A percentile compares a stretch with the other conserved stretches of the same genome.
These are phyloP conservation scores for Urtica urens DNA, from an alignment of 306 rosid genomes.

Conservation along the genomic window DNA sequence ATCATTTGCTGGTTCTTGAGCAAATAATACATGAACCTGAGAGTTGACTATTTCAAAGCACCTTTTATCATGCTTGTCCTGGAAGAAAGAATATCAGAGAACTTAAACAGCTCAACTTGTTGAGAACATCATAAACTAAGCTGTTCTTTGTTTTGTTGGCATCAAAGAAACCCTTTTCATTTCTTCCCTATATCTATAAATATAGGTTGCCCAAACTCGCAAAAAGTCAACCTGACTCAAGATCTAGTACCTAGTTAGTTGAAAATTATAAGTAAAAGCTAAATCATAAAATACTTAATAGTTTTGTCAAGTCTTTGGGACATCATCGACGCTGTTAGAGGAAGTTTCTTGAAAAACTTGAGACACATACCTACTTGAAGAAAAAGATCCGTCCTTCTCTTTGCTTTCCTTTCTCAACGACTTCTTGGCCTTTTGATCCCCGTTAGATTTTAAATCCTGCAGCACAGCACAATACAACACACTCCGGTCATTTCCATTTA, in stretches of 20 bases:
- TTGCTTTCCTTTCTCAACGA: conserved; percentile 44
- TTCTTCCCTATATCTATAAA: neutral
- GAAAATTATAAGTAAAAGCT: conserved; percentile 11
- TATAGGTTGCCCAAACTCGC: conserved; percentile 5
- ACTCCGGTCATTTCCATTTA: neutral
- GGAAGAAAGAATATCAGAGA: conserved; percentile 5
- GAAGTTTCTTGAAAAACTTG: conserved; percentile 68
- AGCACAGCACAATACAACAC: conserved; percentile 2
- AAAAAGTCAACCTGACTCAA: neutral
- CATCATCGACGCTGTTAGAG: conserved; percentile 54
- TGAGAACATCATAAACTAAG: neutral
- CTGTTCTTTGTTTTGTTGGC: neutral
- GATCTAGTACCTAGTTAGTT: conserved; percentile 3
- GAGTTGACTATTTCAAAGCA: neutral
- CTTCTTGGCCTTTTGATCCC: conserved; percentile 53
- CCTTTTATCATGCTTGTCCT: conserved; percentile 2
- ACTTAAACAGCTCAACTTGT: neutral
- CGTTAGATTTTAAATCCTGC: conserved; percentile 46
- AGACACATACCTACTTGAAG: conserved; percentile 57
- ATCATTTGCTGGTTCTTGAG: neutral
- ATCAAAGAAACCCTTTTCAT: conserved; percentile 1
- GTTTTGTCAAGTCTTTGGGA: conserved; percentile 35
- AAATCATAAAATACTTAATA: conserved; percentile 21
- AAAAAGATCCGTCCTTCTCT: conserved; percentile 37
- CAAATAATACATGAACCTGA: conserved; percentile 1